Percentiles rank a stretch among this genome's conserved stretches.
Evolutionary conservation across 495 filamentous ascomycete genomes (phyloP).

Genomic region (Penicillium diatomitis): DNA sequence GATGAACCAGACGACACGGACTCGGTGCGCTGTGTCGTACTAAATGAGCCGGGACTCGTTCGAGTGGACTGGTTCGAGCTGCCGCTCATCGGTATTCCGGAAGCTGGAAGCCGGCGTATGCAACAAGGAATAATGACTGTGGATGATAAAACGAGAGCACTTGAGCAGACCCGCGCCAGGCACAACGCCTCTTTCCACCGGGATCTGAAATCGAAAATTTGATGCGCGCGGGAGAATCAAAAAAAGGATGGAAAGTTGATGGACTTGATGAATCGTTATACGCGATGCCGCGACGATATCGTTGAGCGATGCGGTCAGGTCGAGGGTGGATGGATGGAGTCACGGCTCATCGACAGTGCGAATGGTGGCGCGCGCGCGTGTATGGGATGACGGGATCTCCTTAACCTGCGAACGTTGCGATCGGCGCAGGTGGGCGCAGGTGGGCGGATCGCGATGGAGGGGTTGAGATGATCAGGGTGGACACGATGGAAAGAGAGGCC

Average conservation of each 20-base stretch:
- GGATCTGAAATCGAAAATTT: too few relatives aligned
- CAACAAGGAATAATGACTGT: constrained; percentile 10
- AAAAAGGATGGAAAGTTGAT: background rate
- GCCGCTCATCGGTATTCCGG: constrained; percentile 36
- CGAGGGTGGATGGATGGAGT: constrained; percentile 5
- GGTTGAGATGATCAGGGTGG: constrained; percentile 6
- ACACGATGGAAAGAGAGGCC: constrained; percentile 9
- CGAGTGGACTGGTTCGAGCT: constrained; percentile 41
- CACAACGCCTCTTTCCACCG: too few relatives aligned
- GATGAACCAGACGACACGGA: constrained; percentile 41
- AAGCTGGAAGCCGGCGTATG: constrained; percentile 11
- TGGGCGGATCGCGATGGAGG: constrained; percentile 1
- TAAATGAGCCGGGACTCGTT: constrained; percentile 40
- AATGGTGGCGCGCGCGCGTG: constrained; percentile 11
- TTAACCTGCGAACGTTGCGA: background rate
- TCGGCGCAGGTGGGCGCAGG: constrained; percentile 3
- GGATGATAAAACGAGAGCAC: constrained; percentile 5
- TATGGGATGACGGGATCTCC: background rate
- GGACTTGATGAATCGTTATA: constrained; percentile 7
- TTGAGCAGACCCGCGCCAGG: background rate
- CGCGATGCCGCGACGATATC: constrained; percentile 8
- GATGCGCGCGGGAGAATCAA: constrained; percentile 1
- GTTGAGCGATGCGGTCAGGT: constrained; percentile 14
- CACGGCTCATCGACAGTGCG: constrained; percentile 20
- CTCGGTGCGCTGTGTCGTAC: constrained; percentile 37